phyloP scores from a whole-genome alignment of 2,329 filamentous ascomycete species.

The Fusarium nematophilum region DNA sequence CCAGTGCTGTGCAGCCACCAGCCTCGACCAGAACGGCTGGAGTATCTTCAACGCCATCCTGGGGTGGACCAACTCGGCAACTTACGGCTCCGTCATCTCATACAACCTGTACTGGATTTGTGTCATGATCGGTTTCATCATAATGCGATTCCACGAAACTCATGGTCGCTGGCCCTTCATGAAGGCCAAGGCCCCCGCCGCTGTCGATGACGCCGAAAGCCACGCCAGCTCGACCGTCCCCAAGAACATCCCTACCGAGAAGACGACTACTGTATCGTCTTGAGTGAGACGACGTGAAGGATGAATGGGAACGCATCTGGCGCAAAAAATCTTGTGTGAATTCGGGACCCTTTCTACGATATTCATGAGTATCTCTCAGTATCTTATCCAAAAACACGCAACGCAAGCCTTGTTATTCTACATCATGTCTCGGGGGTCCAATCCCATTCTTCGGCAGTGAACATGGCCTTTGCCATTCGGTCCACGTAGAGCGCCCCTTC shows the following conservation, averaged over 20 bases:
- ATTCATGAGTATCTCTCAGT: conserved; percentile 34
- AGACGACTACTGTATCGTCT: conserved; percentile 38
- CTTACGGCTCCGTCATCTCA: conserved; percentile 85
- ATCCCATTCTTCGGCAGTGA: conserved; percentile 68
- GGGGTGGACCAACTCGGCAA: conserved; percentile 90
- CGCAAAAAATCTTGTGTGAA: conserved; percentile 7
- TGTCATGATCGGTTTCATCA: conserved; percentile 75
- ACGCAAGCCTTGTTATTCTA: conserved; percentile 20
- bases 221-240: conserved; percentile 36
- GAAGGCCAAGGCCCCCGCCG: conserved; percentile 47
- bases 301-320: background rate
- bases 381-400: conserved; percentile 25
- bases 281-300: background rate
- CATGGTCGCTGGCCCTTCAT: conserved; percentile 62
- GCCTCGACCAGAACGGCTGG: conserved; percentile 82
- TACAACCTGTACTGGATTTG: conserved; percentile 91
- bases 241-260: conserved; percentile 43
- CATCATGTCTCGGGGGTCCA: conserved; percentile 64
- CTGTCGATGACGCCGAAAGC: conserved; percentile 42
- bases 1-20: conserved; percentile 80
- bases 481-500: conserved; percentile 63
- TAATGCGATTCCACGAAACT: conserved; percentile 74
- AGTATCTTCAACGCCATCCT: conserved; percentile 88
- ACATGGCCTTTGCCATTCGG: conserved; percentile 63
- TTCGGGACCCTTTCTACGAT: conserved; percentile 20